A percentile compares a stretch with the other conserved stretches of the same genome.
Conservation (phyloP, 306 rosid species). For the Trifolium fragiferum region DNA sequence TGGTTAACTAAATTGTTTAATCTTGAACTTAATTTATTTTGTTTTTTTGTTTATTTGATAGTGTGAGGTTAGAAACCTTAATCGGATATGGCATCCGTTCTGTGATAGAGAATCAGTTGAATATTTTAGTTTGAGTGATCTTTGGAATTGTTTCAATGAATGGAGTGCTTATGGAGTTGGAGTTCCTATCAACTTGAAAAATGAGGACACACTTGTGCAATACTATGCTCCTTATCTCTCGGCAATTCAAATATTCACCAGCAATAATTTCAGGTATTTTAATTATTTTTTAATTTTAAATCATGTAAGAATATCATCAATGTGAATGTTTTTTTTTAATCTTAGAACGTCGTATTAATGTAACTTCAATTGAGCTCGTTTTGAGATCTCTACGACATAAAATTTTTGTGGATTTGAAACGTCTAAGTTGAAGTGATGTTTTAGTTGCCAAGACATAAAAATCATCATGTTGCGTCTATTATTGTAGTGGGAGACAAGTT, state of each 20-base stretch:
- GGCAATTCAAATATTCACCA: conserved; percentile 86
- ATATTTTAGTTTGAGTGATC: conserved; percentile 77
- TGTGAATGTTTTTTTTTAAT: neutral
- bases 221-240: conserved; percentile 98
- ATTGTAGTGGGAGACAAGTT: no score
- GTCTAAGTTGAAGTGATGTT: no score
- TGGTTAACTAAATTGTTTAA: neutral
- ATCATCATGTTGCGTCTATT: no score
- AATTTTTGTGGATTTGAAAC: no score
- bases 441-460: no score
- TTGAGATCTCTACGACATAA: no score
- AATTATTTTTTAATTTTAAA: neutral
- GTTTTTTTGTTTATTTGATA: conserved; percentile 16
- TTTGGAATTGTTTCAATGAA: conserved; percentile 86
- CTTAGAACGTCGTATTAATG: no score
- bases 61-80: conserved; percentile 80
- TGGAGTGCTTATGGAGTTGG: conserved; percentile 98
- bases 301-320: neutral
- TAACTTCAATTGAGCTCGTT: no score
- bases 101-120: conserved; percentile 86
- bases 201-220: conserved; percentile 84
- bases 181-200: conserved; percentile 68
- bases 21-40: neutral
- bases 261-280: conserved; percentile 70
- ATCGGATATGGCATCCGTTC: conserved; percentile 83